Percentiles rank a stretch among this genome's conserved stretches.
Conservation (phyloP, 768 basidiomycete species). For the Phlegmacium glaucopus region DNA sequence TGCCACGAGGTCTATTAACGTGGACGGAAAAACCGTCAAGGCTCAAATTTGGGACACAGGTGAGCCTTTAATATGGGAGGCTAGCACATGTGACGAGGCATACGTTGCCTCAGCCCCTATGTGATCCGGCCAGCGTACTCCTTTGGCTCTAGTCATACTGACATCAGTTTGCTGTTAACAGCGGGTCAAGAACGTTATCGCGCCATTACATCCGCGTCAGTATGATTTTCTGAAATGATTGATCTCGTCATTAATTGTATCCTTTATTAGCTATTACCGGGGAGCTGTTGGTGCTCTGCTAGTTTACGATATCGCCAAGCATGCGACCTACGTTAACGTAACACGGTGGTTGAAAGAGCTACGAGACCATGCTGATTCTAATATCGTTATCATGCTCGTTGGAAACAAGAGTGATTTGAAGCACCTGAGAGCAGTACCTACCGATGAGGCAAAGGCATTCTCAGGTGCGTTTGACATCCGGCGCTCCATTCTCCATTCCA, state of each 20-base stretch:
- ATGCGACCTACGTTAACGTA: conserved; percentile 91
- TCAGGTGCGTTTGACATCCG: conserved; percentile 56
- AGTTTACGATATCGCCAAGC: conserved; percentile 93
- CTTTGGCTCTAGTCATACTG: not conserved
- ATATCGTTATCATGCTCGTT: conserved; percentile 94
- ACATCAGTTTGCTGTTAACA: conserved; percentile 25
- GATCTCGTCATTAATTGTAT: conserved; percentile 1
- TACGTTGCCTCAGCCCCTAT: not conserved
- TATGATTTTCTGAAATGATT: conserved; percentile 9
- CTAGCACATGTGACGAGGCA: conserved; percentile 8
- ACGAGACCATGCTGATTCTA: conserved; percentile 90
- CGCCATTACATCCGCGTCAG: conserved; percentile 94
- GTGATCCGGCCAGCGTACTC: not conserved
- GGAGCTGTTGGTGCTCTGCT: conserved; percentile 92
- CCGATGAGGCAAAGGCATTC: conserved; percentile 95
- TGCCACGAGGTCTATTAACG: conserved; percentile 90
- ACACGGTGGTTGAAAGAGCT: conserved; percentile 97
- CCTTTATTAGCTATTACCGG: conserved; percentile 81
- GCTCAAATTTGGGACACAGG: conserved; percentile 99
- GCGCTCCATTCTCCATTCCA: not conserved
- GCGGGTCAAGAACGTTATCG: conserved; percentile 98
- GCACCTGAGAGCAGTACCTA: conserved; percentile 93
- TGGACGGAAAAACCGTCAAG: conserved; percentile 97
- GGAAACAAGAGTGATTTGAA: conserved; percentile 99
- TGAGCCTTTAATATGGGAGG: conserved; percentile 33